Percentiles rank a stretch among this genome's conserved stretches.
These are phyloP conservation scores for Carex arenaria DNA, from an alignment of 202 grass and related monocot genomes.

Conservation along the genomic window DNA sequence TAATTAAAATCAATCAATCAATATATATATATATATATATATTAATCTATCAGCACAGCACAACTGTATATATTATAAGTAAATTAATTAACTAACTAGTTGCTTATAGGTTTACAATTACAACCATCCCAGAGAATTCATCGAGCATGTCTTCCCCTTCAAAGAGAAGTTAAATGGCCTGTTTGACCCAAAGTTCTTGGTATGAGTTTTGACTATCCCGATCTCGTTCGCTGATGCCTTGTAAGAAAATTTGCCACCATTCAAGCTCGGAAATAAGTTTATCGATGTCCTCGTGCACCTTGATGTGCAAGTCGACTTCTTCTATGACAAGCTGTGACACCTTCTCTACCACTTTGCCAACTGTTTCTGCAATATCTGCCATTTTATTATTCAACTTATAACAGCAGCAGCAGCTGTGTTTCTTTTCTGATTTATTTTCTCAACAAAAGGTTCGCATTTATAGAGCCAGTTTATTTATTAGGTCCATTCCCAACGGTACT, in stretches of 20 bases:
- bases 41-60: too few relatives aligned
- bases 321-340: neutral
- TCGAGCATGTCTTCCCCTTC: neutral
- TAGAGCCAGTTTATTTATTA: too few relatives aligned
- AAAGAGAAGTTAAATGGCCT: neutral
- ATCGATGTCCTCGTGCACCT: neutral
- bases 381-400: too few relatives aligned
- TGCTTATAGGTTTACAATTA: too few relatives aligned
- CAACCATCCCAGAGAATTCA: neutral
- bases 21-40: too few relatives aligned
- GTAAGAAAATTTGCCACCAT: neutral
- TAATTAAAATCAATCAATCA: too few relatives aligned
- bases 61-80: too few relatives aligned
- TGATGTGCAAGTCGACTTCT: neutral
- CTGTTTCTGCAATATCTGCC: neutral
- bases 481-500: too few relatives aligned
- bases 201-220: neutral
- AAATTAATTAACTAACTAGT: too few relatives aligned
- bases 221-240: neutral
- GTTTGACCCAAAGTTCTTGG: neutral
- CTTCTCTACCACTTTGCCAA: neutral
- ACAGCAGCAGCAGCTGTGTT: too few relatives aligned
- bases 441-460: too few relatives aligned
- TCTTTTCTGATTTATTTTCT: too few relatives aligned
- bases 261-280: neutral